Conservation (phyloP, 73 alveolate genomes). For the Paramecium bursaria region DNA sequence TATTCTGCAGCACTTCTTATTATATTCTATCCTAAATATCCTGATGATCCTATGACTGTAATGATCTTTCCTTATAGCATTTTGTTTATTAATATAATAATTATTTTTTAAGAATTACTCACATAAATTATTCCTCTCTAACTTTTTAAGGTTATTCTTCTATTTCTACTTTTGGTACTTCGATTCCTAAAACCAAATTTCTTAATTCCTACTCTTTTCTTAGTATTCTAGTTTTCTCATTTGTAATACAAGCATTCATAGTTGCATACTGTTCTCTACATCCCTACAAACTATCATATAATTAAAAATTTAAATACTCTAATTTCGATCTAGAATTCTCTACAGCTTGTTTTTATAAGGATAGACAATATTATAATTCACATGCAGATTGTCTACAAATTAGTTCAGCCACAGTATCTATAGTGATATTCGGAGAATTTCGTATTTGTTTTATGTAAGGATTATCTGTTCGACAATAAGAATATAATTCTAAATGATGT, state of each 20-base stretch:
- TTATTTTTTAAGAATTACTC: no score
- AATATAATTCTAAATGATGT: constrained; percentile 70
- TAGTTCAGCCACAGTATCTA: constrained; percentile 68
- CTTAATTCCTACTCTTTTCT: constrained; percentile 66
- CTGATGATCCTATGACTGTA: constrained; percentile 57
- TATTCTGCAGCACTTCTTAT: constrained; percentile 20
- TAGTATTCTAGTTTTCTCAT: constrained; percentile 60
- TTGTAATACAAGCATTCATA: constrained; percentile 56
- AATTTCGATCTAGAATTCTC: constrained; percentile 67
- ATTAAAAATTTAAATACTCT: constrained; percentile 51
- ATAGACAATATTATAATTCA: constrained; percentile 64
- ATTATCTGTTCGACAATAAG: constrained; percentile 66
- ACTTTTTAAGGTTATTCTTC: background rate
- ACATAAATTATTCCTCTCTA: background rate
- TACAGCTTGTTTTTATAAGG: constrained; percentile 62
- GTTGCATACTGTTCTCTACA: constrained; percentile 63
- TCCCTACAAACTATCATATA: constrained; percentile 64
- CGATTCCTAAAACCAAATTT: constrained; percentile 63
- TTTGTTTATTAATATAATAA: no score
- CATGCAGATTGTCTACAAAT: constrained; percentile 69
- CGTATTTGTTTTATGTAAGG: constrained; percentile 65
- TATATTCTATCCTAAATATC: constrained; percentile 45
- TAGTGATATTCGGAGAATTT: constrained; percentile 67
- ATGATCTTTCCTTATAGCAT: constrained; percentile 13
- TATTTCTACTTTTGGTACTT: no score